Base-by-base conservation (phyloP, 768 basidiomycete species). In the Tylopilus subfusipes region DNA sequence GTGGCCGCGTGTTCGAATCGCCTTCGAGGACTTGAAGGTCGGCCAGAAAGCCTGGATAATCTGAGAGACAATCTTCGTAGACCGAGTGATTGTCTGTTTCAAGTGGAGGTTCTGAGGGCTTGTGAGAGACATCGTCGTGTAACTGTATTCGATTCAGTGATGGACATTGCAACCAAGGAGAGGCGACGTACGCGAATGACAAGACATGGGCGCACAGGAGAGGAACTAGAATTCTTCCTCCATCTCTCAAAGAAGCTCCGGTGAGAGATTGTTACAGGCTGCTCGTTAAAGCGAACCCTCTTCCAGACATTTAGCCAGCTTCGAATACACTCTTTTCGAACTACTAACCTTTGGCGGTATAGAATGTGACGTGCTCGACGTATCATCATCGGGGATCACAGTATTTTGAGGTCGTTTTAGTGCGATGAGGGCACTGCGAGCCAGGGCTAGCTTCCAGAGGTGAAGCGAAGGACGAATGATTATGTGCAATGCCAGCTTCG, bases 51-150 rank as follows among this genome's bases (percentile, higher is more conserved):
- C 52, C 55, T 3, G 60, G 54, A 55, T 65, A 42, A 18, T 62
- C 56, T 8, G 62, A 61, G 12, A 64, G 52, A 52, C 66, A 70
- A 13, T 70, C 68, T 48, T 71, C 68, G 33, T 70, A 70, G 16
- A 68, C 42, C 12, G 70, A 70, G 9, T 10, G 30, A 14, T 45
- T 42, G 38, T 70, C 68, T 38, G 46, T 24, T 43, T 59, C 56
- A 18, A 25, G 38, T 19, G 25, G 14, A 5, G 56, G 42, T 16
- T 60, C 38, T 11, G 44, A 18, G 13, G 25, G 12, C 6, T 48
- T 30, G 27, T 18, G 25, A 29, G 18, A 40, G 5, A 47, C 31
- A 21, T 58, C 48, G 30, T 48, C 54, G 21, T 25, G 48, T 34
- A 48, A 56, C 68, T 71, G 39, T 16, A 33, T 22, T n/a, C n/a